Base-by-base conservation (phyloP, 2,329 filamentous ascomycete species). In the Fusarium beomiforme region DNA sequence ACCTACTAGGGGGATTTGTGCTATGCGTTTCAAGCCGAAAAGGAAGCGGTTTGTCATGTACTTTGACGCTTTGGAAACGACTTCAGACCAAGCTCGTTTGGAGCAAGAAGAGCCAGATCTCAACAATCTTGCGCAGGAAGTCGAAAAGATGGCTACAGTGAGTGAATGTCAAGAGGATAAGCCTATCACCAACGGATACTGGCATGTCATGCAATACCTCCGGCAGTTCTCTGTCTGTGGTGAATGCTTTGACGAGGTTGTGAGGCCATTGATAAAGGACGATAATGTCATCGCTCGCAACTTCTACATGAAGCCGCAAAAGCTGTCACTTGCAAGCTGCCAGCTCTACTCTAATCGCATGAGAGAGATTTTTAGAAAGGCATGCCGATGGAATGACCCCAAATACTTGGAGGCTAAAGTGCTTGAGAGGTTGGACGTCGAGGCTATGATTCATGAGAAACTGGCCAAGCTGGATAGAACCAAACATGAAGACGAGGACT, bases 191-290 rank as follows among this genome's bases (percentile, higher is more conserved):
- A 86, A 89, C 59, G 87, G 85, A 16, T 83, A 86, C 41, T 98
- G 95, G 95, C 91, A 97, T 79, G 90, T 88, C 59, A 93, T 97
- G 79, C 89, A 92, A 2, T 85, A 88, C 17, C 83, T 97, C 0
- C 93, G 92, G 0, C 88, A 94, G 50, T 89, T 97, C 75, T 94
- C 92, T 2, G 91, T 97, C 7, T 98, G 95, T 80, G 90, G 92
- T 70, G 93, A 95, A 79, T 98, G 95, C 79, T 97, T 92, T 78
- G 88, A 93, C 19, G 90, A 93, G 24, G 88, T 93, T 2, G 89
- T 97, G n/a, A 89, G 88, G 80, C 94, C 94, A 2, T 84, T 89
- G 54, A 81, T 91, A 3, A 83, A 86, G 33, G 83, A 85, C 19
- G 79, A 81, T 56, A 81, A 82, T 42, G 82, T 87, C 2, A 84